Base-by-base conservation (phyloP, 2,329 filamentous ascomycete genomes). In the Alternaria sp. region DNA sequence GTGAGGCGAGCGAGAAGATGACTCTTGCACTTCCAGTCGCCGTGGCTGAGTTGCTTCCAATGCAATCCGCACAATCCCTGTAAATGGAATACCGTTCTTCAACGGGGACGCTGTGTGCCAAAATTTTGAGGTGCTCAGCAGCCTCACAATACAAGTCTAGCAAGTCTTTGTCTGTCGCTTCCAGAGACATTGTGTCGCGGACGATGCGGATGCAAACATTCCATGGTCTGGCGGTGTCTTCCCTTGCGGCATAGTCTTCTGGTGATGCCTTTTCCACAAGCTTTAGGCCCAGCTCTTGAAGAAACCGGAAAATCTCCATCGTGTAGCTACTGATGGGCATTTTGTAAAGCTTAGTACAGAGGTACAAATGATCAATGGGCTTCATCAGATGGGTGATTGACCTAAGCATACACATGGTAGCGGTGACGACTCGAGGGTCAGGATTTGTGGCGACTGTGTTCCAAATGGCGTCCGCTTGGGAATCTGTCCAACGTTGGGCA, bases 401-500 rank as follows among this genome's bases (percentile, higher is more conserved):
- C 14, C 72, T 72, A 26, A 89, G 78, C 86, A 96, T 90, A 17
- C 83, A 82, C 46, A 93, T 82, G 24, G 96, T 85, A 28, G 93
- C 93, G 49, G 93, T 88, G 7, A 91, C 88, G n/a, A 94, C 88
- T 55, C 93, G 86, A 4, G 91, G 89, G 74, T 98, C 93, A 70
- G 93, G 92, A 59, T 90, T 93, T 24, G 88, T 87, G 5, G 86
- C 89, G 50, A 97, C 87, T 0, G 91, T 91, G 59, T 89, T 86
- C 94, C 94, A 98, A 61, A 97, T 86, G 14, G 86, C 84, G 71
- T 97, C 90, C 1, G 91, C 91, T 70, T 96, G 90, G 21, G 84
- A 78, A 33, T 87, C 77, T 0, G 85, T 86, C 76, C 94, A 97
- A 13, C 87, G 89, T 53, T 84, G 83, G 0, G 91, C 95, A 13